Base-by-base conservation (phyloP, 768 basidiomycete genomes). In the Podaxis mareebaensis region DNA sequence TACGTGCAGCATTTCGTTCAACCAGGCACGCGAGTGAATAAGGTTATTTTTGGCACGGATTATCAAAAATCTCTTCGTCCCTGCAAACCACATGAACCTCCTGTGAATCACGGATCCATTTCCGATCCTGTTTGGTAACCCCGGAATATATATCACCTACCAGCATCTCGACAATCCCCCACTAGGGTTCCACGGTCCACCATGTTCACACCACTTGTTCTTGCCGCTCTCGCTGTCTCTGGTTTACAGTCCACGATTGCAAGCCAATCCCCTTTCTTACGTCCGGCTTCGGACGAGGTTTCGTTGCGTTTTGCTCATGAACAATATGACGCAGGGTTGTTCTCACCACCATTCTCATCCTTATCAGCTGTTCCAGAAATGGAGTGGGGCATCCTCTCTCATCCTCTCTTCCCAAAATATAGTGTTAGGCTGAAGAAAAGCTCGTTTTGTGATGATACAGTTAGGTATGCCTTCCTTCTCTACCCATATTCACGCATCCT, bases 381-480 rank as follows among this genome's bases (percentile, higher is more conserved):
- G 3, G 13, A 56, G 1, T 67, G 61, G 49, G 48, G 64, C 8
- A 60, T 73, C 0, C 67, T 83, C 36, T 69, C 68, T 2, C 85
- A 86, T 70, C 82, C 85, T 1, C 68, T 70, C 22, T 85, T 85
- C 67, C 84, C 85, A n/a, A 67, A 75, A 24, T 78, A 87, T 63
- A 72, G 76, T 48, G 81, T 88, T 10, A 76, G 86, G n/a, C 76
- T 88, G 65, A 87, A 86, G 76, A 86, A 85, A 71, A 71, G 63
- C 36, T 68, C 72, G 15, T 85, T 88, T 67, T 87, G 86, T 58
- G 85, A 88, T 65, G 76, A 78, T 7, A 84, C 83, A 6, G 85
- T 86, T n/a, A 81, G 79, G 83, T 82, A 60, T 55, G 74, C 33
- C 4, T 26, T 24, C 20, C n/a, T 30, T 10, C n/a, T 13, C 20